Evolutionary conservation across 2,329 filamentous ascomycete species (phyloP).

Genomic region (Hypoxylon sp.): DNA sequence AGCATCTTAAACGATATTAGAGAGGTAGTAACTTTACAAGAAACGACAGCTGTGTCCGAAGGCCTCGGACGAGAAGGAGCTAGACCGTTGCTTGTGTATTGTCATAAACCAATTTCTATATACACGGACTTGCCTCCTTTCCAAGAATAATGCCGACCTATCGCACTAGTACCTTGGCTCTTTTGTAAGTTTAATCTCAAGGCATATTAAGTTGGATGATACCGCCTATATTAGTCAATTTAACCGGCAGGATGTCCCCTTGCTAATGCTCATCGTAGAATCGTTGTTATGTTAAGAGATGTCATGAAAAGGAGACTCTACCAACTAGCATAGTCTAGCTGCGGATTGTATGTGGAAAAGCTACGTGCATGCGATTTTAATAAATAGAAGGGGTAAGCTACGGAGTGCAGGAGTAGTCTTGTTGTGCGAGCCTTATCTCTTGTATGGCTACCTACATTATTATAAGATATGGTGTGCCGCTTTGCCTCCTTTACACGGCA

Average conservation of each 20-base stretch:
- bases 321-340: background rate
- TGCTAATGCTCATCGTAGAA: background rate
- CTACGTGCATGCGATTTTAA: background rate
- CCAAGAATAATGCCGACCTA: constrained; percentile 25
- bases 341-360: background rate
- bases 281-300: background rate
- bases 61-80: constrained; percentile 11
- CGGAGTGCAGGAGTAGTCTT: background rate
- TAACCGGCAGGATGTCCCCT: constrained; percentile 33
- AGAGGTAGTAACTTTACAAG: constrained; percentile 2
- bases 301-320: background rate
- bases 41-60: constrained; percentile 5
- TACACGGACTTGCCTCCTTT: constrained; percentile 15
- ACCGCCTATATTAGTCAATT: constrained; percentile 24
- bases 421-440: background rate
- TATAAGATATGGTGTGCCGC: constrained; percentile 14
- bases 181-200: constrained; percentile 28
- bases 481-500: constrained; percentile 20
- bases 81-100: background rate
- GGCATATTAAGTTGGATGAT: constrained; percentile 22
- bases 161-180: constrained; percentile 4
- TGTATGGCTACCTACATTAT: background rate
- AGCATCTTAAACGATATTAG: constrained; percentile 39
- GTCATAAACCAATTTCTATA: constrained; percentile 32
- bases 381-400: background rate